Conservation (phyloP, 441 rosid species). For the Melastoma candidum region DNA sequence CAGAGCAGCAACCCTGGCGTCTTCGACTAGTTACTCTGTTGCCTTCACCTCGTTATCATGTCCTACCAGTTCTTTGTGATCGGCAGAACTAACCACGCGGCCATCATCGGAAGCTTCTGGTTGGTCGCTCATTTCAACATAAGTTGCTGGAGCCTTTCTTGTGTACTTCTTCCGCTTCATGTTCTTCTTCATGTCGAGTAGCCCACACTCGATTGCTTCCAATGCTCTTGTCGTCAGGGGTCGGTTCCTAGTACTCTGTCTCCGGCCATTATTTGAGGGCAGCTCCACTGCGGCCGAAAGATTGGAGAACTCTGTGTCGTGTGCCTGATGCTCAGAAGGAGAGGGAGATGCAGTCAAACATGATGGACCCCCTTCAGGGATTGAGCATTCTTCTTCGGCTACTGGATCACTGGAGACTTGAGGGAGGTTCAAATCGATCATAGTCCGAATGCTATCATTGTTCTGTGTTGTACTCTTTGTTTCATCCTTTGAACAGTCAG, state of each 20-base stretch:
- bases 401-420: constrained; percentile 32
- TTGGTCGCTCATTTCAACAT: too few species aligned
- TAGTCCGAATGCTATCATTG: constrained; percentile 19
- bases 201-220: constrained; percentile 37
- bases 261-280: constrained; percentile 10
- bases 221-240: constrained; percentile 31
- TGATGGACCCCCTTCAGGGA: not conserved
- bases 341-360: too few species aligned
- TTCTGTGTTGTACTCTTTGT: constrained; percentile 24
- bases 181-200: constrained; percentile 23
- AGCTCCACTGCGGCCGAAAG: too few species aligned
- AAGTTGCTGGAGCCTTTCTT: too few species aligned
- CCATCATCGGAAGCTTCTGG: too few species aligned
- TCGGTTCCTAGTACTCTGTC: constrained; percentile 36
- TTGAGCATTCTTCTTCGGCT: constrained; percentile 18
- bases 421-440: constrained; percentile 48
- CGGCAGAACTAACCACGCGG: too few species aligned
- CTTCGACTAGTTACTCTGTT: too few species aligned
- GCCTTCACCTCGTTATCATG: too few species aligned
- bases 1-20: too few species aligned
- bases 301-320: too few species aligned
- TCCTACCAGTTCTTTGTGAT: too few species aligned
- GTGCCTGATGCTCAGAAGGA: too few species aligned
- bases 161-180: constrained; percentile 6
- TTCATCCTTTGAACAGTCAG: constrained; percentile 28